These are phyloP conservation scores for Cercospora berteroae DNA, from an alignment of 2,329 filamentous ascomycete genomes.

Conservation along the genomic window DNA sequence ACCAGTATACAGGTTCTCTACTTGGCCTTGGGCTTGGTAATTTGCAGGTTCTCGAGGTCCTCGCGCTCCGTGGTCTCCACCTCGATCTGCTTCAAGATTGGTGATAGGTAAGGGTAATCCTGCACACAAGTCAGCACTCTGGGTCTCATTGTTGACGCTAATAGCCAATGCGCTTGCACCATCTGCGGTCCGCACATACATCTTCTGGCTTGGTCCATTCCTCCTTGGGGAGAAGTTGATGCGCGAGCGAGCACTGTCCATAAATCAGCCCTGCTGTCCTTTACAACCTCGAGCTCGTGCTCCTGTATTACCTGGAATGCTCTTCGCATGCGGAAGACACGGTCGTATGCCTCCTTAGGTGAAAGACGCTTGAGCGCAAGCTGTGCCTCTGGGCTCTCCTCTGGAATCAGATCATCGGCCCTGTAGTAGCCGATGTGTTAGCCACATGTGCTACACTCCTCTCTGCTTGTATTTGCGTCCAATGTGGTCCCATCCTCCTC, in stretches of 20 bases:
- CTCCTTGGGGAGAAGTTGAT: slow-evolving; percentile 61
- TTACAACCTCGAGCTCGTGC: slow-evolving; percentile 21
- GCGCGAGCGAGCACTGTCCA: slow-evolving; percentile 61
- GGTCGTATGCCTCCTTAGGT: slow-evolving; percentile 89
- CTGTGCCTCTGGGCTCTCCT: slow-evolving; percentile 85
- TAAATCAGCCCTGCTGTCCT: slow-evolving; percentile 15
- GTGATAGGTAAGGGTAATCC: slow-evolving; percentile 65
- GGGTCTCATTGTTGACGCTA: background rate
- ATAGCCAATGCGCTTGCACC: background rate
- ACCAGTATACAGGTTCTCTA: slow-evolving; percentile 1
- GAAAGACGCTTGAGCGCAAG: slow-evolving; percentile 86
- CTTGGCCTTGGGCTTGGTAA: slow-evolving; percentile 47
- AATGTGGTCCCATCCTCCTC: background rate
- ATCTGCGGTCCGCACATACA: slow-evolving; percentile 45
- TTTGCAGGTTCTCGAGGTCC: slow-evolving; percentile 65
- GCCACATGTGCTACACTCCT: background rate
- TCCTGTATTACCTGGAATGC: slow-evolving; percentile 70
- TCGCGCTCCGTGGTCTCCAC: slow-evolving; percentile 64
- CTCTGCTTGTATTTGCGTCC: background rate
- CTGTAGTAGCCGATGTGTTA: slow-evolving; percentile 50
- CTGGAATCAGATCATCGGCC: slow-evolving; percentile 89
- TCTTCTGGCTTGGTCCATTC: slow-evolving; percentile 68
- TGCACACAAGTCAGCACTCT: slow-evolving; percentile 37
- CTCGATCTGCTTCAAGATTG: slow-evolving; percentile 68
- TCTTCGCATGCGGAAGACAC: slow-evolving; percentile 93